A percentile compares a stretch with the other conserved stretches of the same genome.
Conservation (phyloP, 108 stramenopile genomes). For the Mediolabrus comicus region DNA sequence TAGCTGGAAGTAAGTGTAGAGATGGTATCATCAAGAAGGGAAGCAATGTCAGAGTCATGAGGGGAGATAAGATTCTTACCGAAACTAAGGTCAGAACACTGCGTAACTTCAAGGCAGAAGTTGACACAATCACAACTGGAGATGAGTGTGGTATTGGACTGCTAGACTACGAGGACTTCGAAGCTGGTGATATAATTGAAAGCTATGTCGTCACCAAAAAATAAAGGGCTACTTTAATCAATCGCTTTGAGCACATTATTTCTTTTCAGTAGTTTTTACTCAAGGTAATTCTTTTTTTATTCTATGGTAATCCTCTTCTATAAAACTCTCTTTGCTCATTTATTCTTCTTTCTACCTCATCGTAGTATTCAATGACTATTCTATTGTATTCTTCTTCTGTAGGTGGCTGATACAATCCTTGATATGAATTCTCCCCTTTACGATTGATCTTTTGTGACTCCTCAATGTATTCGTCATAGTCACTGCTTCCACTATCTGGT, state of each 20-base stretch:
- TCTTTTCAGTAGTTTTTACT: no score
- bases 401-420: no score
- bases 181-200: constrained; percentile 94
- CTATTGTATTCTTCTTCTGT: no score
- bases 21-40: constrained; percentile 88
- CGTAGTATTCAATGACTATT: no score
- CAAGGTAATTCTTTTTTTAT: no score
- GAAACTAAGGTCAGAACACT: constrained; percentile 87
- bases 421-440: no score
- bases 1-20: constrained; percentile 91
- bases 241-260: neutral
- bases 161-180: constrained; percentile 87
- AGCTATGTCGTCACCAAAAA: constrained; percentile 83
- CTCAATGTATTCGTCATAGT: no score
- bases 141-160: constrained; percentile 96
- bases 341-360: no score
- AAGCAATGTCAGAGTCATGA: constrained; percentile 90
- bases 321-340: no score
- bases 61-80: constrained; percentile 89
- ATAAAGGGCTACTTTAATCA: constrained; percentile 2
- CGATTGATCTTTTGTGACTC: no score
- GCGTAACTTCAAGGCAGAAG: constrained; percentile 93
- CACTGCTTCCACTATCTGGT: no score
- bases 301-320: no score
- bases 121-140: constrained; percentile 80